Evolutionary conservation across 2,329 filamentous ascomycete species (phyloP), one percentile per base, ranked within the genome.

Genomic region (Geoglossum cookeanum): DNA sequence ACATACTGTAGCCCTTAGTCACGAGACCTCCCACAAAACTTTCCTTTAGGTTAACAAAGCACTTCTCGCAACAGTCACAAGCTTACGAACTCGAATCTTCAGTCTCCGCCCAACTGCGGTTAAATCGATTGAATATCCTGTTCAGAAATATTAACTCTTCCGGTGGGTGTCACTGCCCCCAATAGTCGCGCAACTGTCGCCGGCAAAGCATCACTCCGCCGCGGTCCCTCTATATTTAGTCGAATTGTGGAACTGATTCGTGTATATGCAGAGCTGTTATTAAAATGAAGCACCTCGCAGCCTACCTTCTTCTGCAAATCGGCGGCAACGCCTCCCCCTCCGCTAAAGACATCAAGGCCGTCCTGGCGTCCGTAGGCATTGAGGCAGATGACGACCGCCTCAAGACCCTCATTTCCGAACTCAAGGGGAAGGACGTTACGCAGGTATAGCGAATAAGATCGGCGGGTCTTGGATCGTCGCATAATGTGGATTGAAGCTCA

Each of bases 81-180:
- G 63, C 64, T 66, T 67, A 37, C 49, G 86, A 84, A 94, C 88
- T 87, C 80, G 87, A 92, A 88, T 89, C 84, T 80, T 94, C 91
- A 96, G 91, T 97, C 91, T 95, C 91, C 91, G 90, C 85, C 80
- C 83, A 86, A 83, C 73, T 74, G 87, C 89, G 91, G 91, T 96
- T 95, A 94, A 97, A 94, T 85, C 83, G 91, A 97, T 97, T 97
- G 91, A 89, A 78, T 85, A 85, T 90, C 86, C 78, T 84, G 85
- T 90, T 89, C 82, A 59, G 63, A 66, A 63, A 55, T 52, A 15
- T 6, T 11, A 22, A 13, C 30, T 63, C 63, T 64, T 63, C 58
- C 59, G 70, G 72, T 63, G 73, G 73, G 72, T 42, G 57, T 15
- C 32, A 32, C 29, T 33, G 42, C 17, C n/a, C 7, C 4, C n/a